phyloP scores from a whole-genome alignment of 2,329 filamentous ascomycete species.

The Emergomyces pasteurianus region DNA sequence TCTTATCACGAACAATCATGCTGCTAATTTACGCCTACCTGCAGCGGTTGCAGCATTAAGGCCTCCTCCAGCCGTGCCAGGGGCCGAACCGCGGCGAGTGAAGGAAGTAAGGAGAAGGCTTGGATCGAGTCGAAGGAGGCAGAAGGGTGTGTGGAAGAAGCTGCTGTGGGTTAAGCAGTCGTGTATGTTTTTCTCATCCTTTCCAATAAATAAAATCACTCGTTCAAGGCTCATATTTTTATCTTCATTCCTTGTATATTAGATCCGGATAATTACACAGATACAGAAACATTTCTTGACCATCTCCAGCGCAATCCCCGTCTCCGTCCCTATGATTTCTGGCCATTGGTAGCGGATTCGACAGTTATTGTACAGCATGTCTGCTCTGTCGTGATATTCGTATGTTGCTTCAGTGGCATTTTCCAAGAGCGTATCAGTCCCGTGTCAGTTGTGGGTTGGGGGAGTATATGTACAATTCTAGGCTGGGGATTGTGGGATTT shows the following conservation, averaged over 20 bases:
- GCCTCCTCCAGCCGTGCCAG: slow-evolving; percentile 28
- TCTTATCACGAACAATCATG: slow-evolving; percentile 19
- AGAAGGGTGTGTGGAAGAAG: slow-evolving; percentile 81
- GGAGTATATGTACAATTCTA: slow-evolving; percentile 67
- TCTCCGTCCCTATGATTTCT: slow-evolving; percentile 92
- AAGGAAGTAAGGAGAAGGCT: slow-evolving; percentile 39
- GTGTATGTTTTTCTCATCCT: slow-evolving; percentile 43
- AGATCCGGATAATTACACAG: slow-evolving; percentile 99
- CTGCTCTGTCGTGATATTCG: slow-evolving; percentile 85
- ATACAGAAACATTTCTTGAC: slow-evolving; percentile 91
- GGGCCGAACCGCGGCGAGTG: slow-evolving; percentile 19
- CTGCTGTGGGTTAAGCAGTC: slow-evolving; percentile 95
- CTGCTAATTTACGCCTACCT: slow-evolving; percentile 21
- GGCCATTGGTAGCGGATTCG: slow-evolving; percentile 87
- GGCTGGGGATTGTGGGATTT: slow-evolving; percentile 88
- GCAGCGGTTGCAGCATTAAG: slow-evolving; percentile 30
- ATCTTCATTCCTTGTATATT: slow-evolving; percentile 1
- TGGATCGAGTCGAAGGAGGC: slow-evolving; percentile 52
- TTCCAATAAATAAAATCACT: not conserved
- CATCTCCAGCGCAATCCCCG: slow-evolving; percentile 90
- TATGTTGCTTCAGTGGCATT: slow-evolving; percentile 87
- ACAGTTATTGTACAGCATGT: slow-evolving; percentile 97
- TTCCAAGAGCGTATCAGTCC: slow-evolving; percentile 78
- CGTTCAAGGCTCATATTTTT: not conserved
- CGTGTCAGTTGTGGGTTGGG: slow-evolving; percentile 76